These are phyloP conservation scores for Kuraishia floccosa DNA, from an alignment of 805 yeast species.

Conservation along the genomic window DNA sequence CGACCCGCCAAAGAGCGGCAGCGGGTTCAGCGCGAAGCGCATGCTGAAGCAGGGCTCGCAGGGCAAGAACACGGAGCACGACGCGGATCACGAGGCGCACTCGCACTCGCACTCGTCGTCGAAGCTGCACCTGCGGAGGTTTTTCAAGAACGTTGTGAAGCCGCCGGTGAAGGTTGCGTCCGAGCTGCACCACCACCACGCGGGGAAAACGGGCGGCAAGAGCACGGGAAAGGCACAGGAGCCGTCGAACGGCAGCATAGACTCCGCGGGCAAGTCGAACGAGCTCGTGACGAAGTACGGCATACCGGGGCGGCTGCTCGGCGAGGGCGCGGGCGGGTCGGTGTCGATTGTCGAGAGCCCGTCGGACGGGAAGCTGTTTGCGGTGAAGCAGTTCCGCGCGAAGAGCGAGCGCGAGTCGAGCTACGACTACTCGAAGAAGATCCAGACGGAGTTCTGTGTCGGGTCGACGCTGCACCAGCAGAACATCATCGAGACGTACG, in stretches of 20 bases:
- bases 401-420: constrained; percentile 51
- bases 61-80: too few relatives aligned
- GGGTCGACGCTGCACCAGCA: constrained; percentile 72
- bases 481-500: constrained; percentile 73
- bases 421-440: constrained; percentile 64
- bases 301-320: constrained; percentile 59
- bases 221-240: constrained; percentile 1
- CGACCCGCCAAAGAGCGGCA: too few relatives aligned
- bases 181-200: constrained; percentile 4
- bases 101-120: not conserved
- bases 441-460: constrained; percentile 70
- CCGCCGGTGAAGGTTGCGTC: constrained; percentile 3
- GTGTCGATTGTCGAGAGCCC: constrained; percentile 68
- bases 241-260: constrained; percentile 3
- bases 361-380: constrained; percentile 53
- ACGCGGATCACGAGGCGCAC: not conserved
- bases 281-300: constrained; percentile 57
- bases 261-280: constrained; percentile 20
- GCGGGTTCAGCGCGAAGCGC: too few relatives aligned
- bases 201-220: not conserved
- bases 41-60: too few relatives aligned
- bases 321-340: constrained; percentile 93
- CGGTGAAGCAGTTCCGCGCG: constrained; percentile 78
- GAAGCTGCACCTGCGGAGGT: constrained; percentile 26
- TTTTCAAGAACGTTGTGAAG: constrained; percentile 22